phyloP scores from a whole-genome alignment of 768 basidiomycete species.

The Hypsizygus marmoreus region DNA sequence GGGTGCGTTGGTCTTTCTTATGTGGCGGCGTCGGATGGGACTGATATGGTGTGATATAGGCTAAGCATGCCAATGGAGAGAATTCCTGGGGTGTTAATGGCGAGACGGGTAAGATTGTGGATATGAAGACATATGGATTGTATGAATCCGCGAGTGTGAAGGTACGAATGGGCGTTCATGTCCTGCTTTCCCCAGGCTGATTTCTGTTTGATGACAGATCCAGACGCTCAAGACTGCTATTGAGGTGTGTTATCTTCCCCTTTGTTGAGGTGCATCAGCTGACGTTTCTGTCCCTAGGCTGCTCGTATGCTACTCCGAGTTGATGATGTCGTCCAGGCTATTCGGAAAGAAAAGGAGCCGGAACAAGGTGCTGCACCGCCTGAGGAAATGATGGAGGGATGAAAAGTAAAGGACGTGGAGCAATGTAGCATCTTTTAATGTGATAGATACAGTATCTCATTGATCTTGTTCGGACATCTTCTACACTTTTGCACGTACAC shows the following conservation, averaged over 20 bases:
- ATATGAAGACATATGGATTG: slow-evolving; percentile 93
- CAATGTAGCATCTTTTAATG: too few relatives aligned
- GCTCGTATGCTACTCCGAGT: slow-evolving; percentile 90
- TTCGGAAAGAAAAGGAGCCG: slow-evolving; percentile 70
- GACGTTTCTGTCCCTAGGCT: slow-evolving; percentile 45
- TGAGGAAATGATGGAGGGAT: slow-evolving; percentile 51
- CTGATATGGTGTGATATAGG: slow-evolving; percentile 46
- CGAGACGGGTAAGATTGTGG: slow-evolving; percentile 92
- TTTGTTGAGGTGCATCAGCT: background rate
- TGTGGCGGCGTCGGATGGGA: slow-evolving; percentile 9
- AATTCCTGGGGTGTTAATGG: slow-evolving; percentile 94
- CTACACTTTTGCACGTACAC: too few relatives aligned
- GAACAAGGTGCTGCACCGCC: slow-evolving; percentile 47
- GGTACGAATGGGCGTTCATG: slow-evolving; percentile 34
- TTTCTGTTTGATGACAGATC: slow-evolving; percentile 46
- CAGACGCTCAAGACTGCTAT: slow-evolving; percentile 98
- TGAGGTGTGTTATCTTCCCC: slow-evolving; percentile 54
- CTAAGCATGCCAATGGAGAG: slow-evolving; percentile 92
- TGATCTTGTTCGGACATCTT: too few relatives aligned
- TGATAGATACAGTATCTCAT: too few relatives aligned
- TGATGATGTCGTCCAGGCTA: slow-evolving; percentile 93
- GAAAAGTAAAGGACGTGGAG: background rate
- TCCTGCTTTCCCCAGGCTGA: background rate
- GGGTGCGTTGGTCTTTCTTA: slow-evolving; percentile 53
- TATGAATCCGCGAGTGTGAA: slow-evolving; percentile 98